These are phyloP conservation scores for Cladosporium sp. DNA, from an alignment of 2,329 filamentous ascomycete species.

Conservation along the genomic window DNA sequence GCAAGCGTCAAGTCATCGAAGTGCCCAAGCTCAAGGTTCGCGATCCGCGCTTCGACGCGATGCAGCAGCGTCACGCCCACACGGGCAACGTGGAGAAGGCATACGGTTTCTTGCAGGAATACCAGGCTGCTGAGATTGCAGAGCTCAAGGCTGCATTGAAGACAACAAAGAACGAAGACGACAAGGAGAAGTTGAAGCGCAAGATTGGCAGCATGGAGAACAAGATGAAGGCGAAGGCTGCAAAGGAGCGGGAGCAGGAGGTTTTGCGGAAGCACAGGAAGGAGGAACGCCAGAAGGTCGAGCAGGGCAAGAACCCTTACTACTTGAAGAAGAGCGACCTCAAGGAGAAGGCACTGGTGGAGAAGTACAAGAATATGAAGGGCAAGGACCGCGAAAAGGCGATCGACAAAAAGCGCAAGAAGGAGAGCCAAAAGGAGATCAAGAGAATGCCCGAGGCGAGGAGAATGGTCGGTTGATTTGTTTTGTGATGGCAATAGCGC, in stretches of 20 bases:
- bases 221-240: conserved; percentile 62
- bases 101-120: conserved; percentile 84
- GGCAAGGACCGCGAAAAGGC: conserved; percentile 75
- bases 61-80: conserved; percentile 42
- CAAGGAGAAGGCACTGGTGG: conserved; percentile 75
- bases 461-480: conserved; percentile 16
- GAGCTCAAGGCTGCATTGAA: conserved; percentile 64
- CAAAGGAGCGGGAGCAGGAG: conserved; percentile 62
- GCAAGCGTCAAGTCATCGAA: conserved; percentile 66
- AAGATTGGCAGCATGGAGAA: conserved; percentile 73
- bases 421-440: conserved; percentile 78
- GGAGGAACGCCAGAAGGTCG: conserved; percentile 77
- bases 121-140: conserved; percentile 75
- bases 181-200: conserved; percentile 65
- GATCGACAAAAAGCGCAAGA: conserved; percentile 84
- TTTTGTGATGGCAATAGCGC: not conserved
- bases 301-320: conserved; percentile 85
- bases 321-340: conserved; percentile 86
- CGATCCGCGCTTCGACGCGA: conserved; percentile 82
- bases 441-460: conserved; percentile 47
- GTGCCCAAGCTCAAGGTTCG: conserved; percentile 55
- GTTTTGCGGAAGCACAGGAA: conserved; percentile 69
- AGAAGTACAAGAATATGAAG: conserved; percentile 77
- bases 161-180: conserved; percentile 57
- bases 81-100: conserved; percentile 54